These are phyloP conservation scores for Ustilago curta DNA, from an alignment of 1,284 basidiomycete genomes.

Conservation along the genomic window DNA sequence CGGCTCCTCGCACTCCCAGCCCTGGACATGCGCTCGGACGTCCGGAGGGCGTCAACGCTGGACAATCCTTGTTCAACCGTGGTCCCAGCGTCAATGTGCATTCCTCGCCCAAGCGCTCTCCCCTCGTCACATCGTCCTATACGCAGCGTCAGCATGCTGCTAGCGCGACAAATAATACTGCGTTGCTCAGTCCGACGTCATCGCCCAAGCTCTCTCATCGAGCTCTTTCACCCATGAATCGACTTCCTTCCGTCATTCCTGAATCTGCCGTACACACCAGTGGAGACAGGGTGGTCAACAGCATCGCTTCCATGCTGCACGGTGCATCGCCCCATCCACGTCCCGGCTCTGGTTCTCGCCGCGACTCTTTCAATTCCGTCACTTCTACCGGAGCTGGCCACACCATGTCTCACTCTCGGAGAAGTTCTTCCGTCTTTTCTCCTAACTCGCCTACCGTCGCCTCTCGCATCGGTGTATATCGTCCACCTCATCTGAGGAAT, in stretches of 20 bases:
- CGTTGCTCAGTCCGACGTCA: slow-evolving; percentile 25
- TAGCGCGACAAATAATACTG: slow-evolving; percentile 13
- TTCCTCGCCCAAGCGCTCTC: slow-evolving; percentile 45
- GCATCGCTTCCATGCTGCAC: slow-evolving; percentile 44
- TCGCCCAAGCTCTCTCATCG: slow-evolving; percentile 48
- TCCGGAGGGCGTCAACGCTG: slow-evolving; percentile 15
- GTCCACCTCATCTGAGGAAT: slow-evolving; percentile 58
- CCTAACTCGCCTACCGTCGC: slow-evolving; percentile 38
- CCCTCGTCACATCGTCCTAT: slow-evolving; percentile 21
- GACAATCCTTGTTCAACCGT: slow-evolving; percentile 34
- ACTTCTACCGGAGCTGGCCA: slow-evolving; percentile 37
- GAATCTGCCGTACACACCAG: slow-evolving; percentile 22
- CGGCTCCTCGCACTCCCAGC: slow-evolving; percentile 33
- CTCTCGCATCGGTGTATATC: slow-evolving; percentile 49
- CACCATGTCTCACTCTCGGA: slow-evolving; percentile 44
- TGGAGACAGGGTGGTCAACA: slow-evolving; percentile 38
- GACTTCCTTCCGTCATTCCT: slow-evolving; percentile 32
- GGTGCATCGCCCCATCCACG: slow-evolving; percentile 16
- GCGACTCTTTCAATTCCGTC: slow-evolving; percentile 46
- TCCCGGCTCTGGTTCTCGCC: slow-evolving; percentile 35
- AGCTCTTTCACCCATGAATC: slow-evolving; percentile 36
- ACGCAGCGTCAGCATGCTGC: slow-evolving; percentile 19
- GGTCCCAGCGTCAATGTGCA: slow-evolving; percentile 30
- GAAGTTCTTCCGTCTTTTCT: slow-evolving; percentile 44
- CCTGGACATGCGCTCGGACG: slow-evolving; percentile 21